These are phyloP conservation scores for Adansonia madagascariensis DNA, from an alignment of 441 rosid genomes.

Conservation along the genomic window DNA sequence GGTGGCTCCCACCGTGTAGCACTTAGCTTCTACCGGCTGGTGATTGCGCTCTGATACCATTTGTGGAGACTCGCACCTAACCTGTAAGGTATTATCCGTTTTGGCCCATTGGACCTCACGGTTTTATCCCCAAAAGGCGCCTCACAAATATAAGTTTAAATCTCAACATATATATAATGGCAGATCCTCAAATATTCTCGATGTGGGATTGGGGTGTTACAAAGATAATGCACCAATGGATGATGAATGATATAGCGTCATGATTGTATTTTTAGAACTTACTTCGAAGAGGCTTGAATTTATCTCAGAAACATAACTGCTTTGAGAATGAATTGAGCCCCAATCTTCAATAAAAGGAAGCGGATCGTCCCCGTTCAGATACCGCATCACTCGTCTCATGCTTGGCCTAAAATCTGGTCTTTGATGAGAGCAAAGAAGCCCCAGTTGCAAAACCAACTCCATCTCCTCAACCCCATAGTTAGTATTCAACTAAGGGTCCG, in stretches of 20 bases:
- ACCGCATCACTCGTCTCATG: slow-evolving; percentile 48
- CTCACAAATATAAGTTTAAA: too few relatives aligned
- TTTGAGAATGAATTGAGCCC: slow-evolving; percentile 24
- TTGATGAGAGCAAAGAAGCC: slow-evolving; percentile 45
- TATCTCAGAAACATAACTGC: slow-evolving; percentile 6
- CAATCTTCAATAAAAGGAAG: slow-evolving; percentile 31
- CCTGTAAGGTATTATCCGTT: too few relatives aligned
- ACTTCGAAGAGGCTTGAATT: slow-evolving; percentile 28
- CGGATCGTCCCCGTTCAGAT: slow-evolving; percentile 46
- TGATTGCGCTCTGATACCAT: too few relatives aligned
- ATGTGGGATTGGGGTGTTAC: too few relatives aligned
- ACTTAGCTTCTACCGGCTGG: too few relatives aligned
- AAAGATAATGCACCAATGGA: slow-evolving; percentile 15
- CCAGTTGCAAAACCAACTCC: slow-evolving; percentile 46
- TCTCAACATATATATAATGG: too few relatives aligned
- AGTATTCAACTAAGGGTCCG: slow-evolving; percentile 37
- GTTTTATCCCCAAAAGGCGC: too few relatives aligned
- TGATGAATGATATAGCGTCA: slow-evolving; percentile 25
- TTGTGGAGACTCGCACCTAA: too few relatives aligned
- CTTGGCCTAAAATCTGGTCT: slow-evolving; percentile 44
- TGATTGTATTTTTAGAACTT: slow-evolving; percentile 23
- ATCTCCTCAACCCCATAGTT: slow-evolving; percentile 37
- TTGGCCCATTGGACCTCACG: too few relatives aligned
- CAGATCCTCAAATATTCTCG: too few relatives aligned
- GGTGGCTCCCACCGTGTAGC: too few relatives aligned